phyloP scores from a whole-genome alignment of 2,329 filamentous ascomycete genomes.

The Aspergillus cejpii region DNA sequence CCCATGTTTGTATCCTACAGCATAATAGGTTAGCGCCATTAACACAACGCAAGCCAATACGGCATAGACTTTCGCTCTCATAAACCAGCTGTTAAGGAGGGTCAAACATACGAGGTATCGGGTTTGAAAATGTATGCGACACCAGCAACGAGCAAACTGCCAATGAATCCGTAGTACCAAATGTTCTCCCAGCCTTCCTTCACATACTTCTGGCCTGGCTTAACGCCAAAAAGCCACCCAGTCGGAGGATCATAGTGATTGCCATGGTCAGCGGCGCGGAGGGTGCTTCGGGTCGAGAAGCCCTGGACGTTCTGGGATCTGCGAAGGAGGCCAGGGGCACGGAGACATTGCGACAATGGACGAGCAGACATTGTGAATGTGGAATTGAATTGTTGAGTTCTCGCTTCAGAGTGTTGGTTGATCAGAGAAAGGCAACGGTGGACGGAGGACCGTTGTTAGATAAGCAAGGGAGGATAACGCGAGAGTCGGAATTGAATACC shows the following conservation, averaged over 20 bases:
- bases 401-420: slow-evolving; percentile 8
- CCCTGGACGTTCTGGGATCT: slow-evolving; percentile 31
- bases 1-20: slow-evolving; percentile 95
- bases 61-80: background rate
- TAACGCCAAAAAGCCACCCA: slow-evolving; percentile 90
- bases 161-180: slow-evolving; percentile 78
- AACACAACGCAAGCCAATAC: background rate
- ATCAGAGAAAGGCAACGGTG: slow-evolving; percentile 16
- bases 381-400: slow-evolving; percentile 7
- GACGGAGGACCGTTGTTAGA: slow-evolving; percentile 15
- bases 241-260: slow-evolving; percentile 80
- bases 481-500: slow-evolving; percentile 7
- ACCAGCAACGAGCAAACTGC: slow-evolving; percentile 63
- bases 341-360: slow-evolving; percentile 34
- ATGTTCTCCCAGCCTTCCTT: slow-evolving; percentile 93
- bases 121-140: slow-evolving; percentile 94
- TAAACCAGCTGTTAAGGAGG: slow-evolving; percentile 5
- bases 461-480: slow-evolving; percentile 4
- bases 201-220: slow-evolving; percentile 91
- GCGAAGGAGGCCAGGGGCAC: slow-evolving; percentile 36
- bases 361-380: slow-evolving; percentile 36
- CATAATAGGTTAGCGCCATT: slow-evolving; percentile 16
- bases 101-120: slow-evolving; percentile 81
- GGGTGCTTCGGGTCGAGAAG: slow-evolving; percentile 38
- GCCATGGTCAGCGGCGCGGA: slow-evolving; percentile 52